phyloP scores from a whole-genome alignment of 257 asterid genomes.

The Buddleja alternifolia region DNA sequence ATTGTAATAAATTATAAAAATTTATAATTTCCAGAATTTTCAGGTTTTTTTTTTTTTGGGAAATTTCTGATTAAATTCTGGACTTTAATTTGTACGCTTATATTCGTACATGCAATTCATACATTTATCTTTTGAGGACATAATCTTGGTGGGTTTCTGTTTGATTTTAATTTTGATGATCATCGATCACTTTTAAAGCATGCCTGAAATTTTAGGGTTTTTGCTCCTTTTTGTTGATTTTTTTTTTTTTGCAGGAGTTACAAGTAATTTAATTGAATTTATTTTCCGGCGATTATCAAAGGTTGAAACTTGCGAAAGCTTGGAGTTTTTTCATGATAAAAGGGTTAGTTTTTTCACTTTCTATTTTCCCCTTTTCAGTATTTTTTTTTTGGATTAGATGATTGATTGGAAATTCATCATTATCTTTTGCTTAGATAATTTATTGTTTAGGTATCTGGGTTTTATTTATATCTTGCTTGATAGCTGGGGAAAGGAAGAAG shows the following conservation, averaged over 20 bases:
- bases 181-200: slow-evolving; percentile 34
- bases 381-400: slow-evolving; percentile 26
- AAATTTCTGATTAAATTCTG: not conserved
- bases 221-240: slow-evolving; percentile 18
- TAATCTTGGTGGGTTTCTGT: slow-evolving; percentile 38
- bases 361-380: not conserved
- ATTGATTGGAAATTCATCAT: slow-evolving; percentile 14
- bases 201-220: slow-evolving; percentile 37
- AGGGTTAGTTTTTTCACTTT: slow-evolving; percentile 40
- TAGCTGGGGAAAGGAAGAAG: slow-evolving; percentile 19
- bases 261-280: slow-evolving; percentile 23
- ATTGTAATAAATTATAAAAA: not conserved
- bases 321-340: slow-evolving; percentile 47
- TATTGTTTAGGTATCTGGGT: slow-evolving; percentile 16
- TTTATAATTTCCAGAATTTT: not conserved
- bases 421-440: slow-evolving; percentile 1
- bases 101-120: slow-evolving; percentile 33
- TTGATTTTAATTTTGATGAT: slow-evolving; percentile 38
- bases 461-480: slow-evolving; percentile 17
- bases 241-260: slow-evolving; percentile 30
- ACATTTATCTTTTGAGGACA: slow-evolving; percentile 26
- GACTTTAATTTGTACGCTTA: not conserved
- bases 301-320: slow-evolving; percentile 38
- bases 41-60: not conserved
- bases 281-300: slow-evolving; percentile 33